Evolutionary conservation across 345 rosid species (phyloP).

Genomic region (Draba incana): DNA sequence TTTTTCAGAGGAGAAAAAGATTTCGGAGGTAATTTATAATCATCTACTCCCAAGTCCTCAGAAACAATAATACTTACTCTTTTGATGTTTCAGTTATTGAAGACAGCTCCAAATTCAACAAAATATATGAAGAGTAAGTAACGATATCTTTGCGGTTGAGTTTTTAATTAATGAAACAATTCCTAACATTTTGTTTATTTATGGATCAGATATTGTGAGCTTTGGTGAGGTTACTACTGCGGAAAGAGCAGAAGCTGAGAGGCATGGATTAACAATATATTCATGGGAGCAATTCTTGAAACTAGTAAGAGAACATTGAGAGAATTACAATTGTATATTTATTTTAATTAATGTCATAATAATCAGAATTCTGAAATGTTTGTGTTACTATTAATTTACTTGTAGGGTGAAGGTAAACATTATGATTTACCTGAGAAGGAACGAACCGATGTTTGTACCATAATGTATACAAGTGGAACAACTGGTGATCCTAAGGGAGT

Average conservation of each 20-base stretch:
- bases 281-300: conserved; percentile 86
- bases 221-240: conserved; percentile 75
- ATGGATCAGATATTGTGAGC: conserved; percentile 84
- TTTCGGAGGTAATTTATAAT: conserved; percentile 64
- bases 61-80: neutral
- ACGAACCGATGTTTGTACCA: conserved; percentile 82
- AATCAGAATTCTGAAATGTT: neutral
- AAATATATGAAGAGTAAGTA: conserved; percentile 75
- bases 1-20: conserved; percentile 88
- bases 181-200: neutral
- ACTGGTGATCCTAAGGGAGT: conserved; percentile 99
- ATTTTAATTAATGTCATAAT: neutral
- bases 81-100: conserved; percentile 62
- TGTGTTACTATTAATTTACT: neutral
- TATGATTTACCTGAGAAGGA: conserved; percentile 82
- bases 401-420: conserved; percentile 68
- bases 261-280: conserved; percentile 60
- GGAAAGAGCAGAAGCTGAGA: conserved; percentile 67
- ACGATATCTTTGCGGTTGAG: too few relatives aligned
- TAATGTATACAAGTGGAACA: conserved; percentile 99
- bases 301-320: conserved; percentile 55
- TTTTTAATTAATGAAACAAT: conserved; percentile 6
- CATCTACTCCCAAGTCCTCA: too few relatives aligned
- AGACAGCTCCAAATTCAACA: conserved; percentile 74
- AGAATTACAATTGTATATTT: neutral